Evolutionary conservation across 2,329 filamentous ascomycete species (phyloP), one percentile per base, ranked within the genome.

Genomic region (Neofusicoccum parvum): DNA sequence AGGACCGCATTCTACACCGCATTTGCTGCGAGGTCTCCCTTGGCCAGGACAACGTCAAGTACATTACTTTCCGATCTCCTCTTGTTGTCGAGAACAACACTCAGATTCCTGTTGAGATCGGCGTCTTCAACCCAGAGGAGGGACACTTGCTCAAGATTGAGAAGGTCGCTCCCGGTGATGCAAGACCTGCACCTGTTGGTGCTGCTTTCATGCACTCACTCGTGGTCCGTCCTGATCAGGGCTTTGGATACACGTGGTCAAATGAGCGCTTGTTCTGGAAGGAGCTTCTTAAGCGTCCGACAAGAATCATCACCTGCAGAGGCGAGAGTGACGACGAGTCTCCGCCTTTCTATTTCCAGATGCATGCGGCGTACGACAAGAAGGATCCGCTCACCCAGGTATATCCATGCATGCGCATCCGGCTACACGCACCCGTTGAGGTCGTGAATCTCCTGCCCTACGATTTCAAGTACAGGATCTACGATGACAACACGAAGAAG

Each of bases 401-500:
- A 67, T 99, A 99, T 74, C 95, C 95, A 0, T 95, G 95, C 76
- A 98, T 99, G 95, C 89, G 88, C 66, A 85, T 99, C 69, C 92
- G 94, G 70, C 86, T 99, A 2, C 96, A 92, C 27, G 94, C 95
- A 0, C 95, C 96, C 0, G 88, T 99, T 14, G 94, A 97, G 58
- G 85, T 99, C 4, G 94, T 99, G 77, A 99, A 99, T 70, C 81
- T 99, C 49, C 81, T 99, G 43, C 95, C 95, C 0, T 98, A 95
- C 74, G 95, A 99, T 78, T 99, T 99, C 87, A 98, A 99, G 79
- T 99, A 99, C 77, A 89, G 94, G 64, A 98, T 99, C 64, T 99
- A 98, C 74, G 95, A 99, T 81, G 97, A 96, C 81, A 96, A 97
- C 76, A 97, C 94, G 0, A 96, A 94, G 83, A 97, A 96, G 76